Conservation (phyloP, 2,329 filamentous ascomycete species). For the Onygena corvina region DNA sequence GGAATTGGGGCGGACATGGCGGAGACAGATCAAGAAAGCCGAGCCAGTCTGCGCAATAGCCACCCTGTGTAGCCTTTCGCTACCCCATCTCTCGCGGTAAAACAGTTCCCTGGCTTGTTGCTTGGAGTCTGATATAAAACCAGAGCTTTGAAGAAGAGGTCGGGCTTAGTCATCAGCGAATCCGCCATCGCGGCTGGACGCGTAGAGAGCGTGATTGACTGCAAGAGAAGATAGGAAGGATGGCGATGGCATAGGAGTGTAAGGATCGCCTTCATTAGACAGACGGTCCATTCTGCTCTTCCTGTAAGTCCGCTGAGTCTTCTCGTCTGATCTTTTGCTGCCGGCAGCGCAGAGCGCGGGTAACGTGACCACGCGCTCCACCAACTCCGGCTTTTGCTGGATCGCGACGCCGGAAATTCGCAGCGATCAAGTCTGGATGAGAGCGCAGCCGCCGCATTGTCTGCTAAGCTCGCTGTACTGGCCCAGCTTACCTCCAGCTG, state of each 20-base stretch:
- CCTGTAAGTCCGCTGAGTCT: neutral
- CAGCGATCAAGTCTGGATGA: neutral
- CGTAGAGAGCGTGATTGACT: constrained; percentile 6
- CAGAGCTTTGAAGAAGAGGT: neutral
- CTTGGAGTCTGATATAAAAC: neutral
- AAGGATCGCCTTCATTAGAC: neutral
- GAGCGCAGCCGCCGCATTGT: neutral
- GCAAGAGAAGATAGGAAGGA: neutral
- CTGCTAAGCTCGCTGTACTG: neutral
- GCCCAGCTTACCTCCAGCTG: neutral
- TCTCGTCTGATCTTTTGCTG: neutral
- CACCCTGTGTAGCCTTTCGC: neutral
- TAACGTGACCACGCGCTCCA: constrained; percentile 17
- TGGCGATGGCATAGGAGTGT: neutral
- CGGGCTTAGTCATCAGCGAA: constrained; percentile 10
- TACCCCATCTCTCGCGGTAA: neutral
- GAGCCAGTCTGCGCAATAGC: too few species aligned
- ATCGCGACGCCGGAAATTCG: constrained; percentile 5
- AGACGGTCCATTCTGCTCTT: constrained; percentile 11
- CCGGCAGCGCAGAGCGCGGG: neutral
- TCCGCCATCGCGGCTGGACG: constrained; percentile 12
- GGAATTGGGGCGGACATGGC: constrained; percentile 7
- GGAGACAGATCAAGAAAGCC: neutral
- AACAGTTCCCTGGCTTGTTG: neutral
- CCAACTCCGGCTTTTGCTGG: neutral